phyloP scores from a whole-genome alignment of 345 rosid genomes.

The Eucalyptus microcorys region DNA sequence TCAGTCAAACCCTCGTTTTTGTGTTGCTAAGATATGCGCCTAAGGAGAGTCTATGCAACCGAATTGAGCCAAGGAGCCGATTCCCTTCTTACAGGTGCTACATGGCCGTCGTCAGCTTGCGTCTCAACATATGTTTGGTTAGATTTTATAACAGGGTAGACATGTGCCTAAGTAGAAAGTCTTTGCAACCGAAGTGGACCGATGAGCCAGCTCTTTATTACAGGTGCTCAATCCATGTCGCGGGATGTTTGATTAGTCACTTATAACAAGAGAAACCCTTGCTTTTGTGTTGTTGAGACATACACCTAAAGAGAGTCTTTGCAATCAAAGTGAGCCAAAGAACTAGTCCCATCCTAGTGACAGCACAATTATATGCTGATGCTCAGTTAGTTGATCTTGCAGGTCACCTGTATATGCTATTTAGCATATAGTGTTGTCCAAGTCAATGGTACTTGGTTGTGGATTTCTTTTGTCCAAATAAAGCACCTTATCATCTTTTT shows the following conservation, averaged over 20 bases:
- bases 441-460: neutral
- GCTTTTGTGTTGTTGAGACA: neutral
- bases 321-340: too few species aligned
- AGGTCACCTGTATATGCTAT: neutral
- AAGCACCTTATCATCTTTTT: neutral
- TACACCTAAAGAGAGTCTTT: neutral
- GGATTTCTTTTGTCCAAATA: neutral
- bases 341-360: rapidly evolving
- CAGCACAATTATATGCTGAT: neutral
- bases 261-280: neutral
- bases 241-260: neutral
- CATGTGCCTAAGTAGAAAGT: neutral
- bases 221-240: neutral
- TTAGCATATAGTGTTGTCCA: neutral
- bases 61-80: neutral
- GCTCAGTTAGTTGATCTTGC: too few species aligned
- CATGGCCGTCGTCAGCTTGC: too few species aligned
- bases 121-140: neutral
- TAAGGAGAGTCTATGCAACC: neutral
- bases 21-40: neutral
- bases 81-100: neutral
- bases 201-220: neutral
- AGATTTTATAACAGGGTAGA: neutral
- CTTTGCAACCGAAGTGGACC: neutral
- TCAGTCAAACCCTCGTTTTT: neutral